Percentiles rank a stretch among this genome's conserved stretches.
phyloP scores from a whole-genome alignment of 2,329 filamentous ascomycete genomes.

The Ascocoryne sarcoides region DNA sequence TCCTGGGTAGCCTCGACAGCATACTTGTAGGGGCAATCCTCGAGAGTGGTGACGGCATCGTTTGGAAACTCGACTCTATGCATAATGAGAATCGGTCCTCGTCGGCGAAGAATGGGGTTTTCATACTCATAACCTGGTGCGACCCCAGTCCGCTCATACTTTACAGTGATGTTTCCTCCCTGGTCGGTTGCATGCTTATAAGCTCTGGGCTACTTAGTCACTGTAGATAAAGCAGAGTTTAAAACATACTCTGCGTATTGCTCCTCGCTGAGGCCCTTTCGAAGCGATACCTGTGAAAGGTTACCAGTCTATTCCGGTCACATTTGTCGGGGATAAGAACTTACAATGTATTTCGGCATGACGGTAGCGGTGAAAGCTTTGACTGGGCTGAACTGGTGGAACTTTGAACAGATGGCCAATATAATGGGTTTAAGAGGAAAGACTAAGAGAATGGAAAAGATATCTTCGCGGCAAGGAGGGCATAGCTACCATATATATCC shows the following conservation, averaged over 20 bases:
- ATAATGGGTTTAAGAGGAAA: too few relatives aligned
- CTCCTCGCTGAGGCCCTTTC: too few relatives aligned
- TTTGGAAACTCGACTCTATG: slow-evolving; percentile 63
- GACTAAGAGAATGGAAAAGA: too few relatives aligned
- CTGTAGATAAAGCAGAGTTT: background rate
- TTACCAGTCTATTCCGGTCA: too few relatives aligned
- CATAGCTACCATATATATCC: too few relatives aligned
- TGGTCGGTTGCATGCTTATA: slow-evolving; percentile 67
- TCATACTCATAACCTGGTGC: slow-evolving; percentile 82
- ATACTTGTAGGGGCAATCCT: slow-evolving; percentile 62
- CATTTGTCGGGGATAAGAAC: too few relatives aligned
- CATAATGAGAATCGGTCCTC: background rate
- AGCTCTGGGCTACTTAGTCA: slow-evolving; percentile 41
- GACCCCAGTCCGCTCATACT: slow-evolving; percentile 68
- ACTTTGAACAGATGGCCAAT: too few relatives aligned
- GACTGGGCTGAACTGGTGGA: too few relatives aligned
- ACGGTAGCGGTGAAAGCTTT: too few relatives aligned
- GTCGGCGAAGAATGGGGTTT: background rate
- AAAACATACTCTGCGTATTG: slow-evolving; percentile 9
- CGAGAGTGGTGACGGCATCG: slow-evolving; percentile 56
- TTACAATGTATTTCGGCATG: too few relatives aligned
- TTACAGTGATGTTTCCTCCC: slow-evolving; percentile 76
- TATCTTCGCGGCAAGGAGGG: too few relatives aligned
- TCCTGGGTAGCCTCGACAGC: slow-evolving; percentile 64
- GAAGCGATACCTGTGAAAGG: too few relatives aligned